Conservation (phyloP, 2,329 filamentous ascomycete species). For the Huntiella savannae region DNA sequence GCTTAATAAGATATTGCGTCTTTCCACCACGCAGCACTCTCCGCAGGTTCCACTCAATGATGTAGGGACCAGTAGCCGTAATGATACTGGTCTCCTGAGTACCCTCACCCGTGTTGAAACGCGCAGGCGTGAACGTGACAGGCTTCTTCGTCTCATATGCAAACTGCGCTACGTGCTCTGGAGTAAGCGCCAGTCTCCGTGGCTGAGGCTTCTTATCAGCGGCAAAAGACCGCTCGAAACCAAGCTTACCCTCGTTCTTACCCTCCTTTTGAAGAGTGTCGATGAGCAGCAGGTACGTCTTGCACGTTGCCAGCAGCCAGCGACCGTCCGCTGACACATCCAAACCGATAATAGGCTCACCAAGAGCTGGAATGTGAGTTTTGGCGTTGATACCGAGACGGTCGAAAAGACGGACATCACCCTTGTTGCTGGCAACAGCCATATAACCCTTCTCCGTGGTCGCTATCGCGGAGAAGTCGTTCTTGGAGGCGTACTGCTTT, state of each 20-base stretch:
- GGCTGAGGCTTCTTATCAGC: constrained; percentile 90
- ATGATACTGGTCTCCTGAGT: constrained; percentile 82
- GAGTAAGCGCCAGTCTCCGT: constrained; percentile 70
- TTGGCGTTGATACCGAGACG: constrained; percentile 93
- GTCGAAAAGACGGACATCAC: constrained; percentile 91
- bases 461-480: constrained; percentile 84
- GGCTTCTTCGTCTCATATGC: constrained; percentile 84
- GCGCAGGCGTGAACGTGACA: constrained; percentile 74
- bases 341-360: constrained; percentile 83
- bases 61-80: constrained; percentile 88
- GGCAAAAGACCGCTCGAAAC: constrained; percentile 82
- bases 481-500: constrained; percentile 94
- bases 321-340: constrained; percentile 90
- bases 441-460: constrained; percentile 96
- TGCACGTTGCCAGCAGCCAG: constrained; percentile 87
- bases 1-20: constrained; percentile 89
- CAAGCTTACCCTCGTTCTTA: constrained; percentile 95
- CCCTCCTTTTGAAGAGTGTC: constrained; percentile 79
- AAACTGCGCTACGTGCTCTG: constrained; percentile 89
- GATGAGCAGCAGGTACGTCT: constrained; percentile 85
- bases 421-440: constrained; percentile 92
- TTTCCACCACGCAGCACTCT: constrained; percentile 67
- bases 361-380: constrained; percentile 86
- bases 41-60: constrained; percentile 89
- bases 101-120: constrained; percentile 79